Base-by-base conservation (phyloP, 2,329 filamentous ascomycete genomes). In the Alternaria burnsii region DNA sequence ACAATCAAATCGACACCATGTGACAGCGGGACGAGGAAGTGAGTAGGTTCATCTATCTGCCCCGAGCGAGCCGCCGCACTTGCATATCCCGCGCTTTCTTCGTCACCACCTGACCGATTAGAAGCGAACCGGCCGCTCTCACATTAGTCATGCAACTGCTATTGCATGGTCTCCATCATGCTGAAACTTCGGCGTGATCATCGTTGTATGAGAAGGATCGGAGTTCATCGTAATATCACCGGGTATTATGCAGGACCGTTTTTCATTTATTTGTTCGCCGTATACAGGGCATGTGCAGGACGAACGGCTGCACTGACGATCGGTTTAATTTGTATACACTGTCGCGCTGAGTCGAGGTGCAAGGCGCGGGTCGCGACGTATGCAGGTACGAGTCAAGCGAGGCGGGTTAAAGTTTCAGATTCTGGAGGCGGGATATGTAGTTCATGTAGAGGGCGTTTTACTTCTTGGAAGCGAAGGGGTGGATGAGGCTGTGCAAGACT, bases 311-410 rank as follows among this genome's bases (percentile, higher is more conserved):
- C 50, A 40, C 11, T 20, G 50, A 34, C 24, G 50, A 52, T 52
- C 36, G 22, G 5, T 36, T 50, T 52, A 52, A 42, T 42, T 52
- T 42, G 22, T 28, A 28, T 14, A 52, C 50, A 9, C 10, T 24
- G 50, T 52, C n/a, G 50, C 14, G 34, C 20, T 50, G 46, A 36
- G 32, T 50, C 46, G 22, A 50, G 32, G 1, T 16, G 16, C 14
- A 26, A 3, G 36, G 28, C 36, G 24, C 28, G 42, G 40, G 11
- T 16, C 24, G 20, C 40, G 40, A 24, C 20, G 11, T 24, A 36
- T 47, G 52, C 53, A 47, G 43, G 42, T 48, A 42, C 44, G 53
- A 48, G 53, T 44, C 53, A 36, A 55, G 53, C 32, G 28, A 55
- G 51, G 36, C 28, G 14, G 36, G 42, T 28, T 44, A 16, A 16